A percentile compares a stretch with the other conserved stretches of the same genome.
These are phyloP conservation scores for Papiliotrema terrestris DNA, from an alignment of 1,284 basidiomycete species.

Conservation along the genomic window DNA sequence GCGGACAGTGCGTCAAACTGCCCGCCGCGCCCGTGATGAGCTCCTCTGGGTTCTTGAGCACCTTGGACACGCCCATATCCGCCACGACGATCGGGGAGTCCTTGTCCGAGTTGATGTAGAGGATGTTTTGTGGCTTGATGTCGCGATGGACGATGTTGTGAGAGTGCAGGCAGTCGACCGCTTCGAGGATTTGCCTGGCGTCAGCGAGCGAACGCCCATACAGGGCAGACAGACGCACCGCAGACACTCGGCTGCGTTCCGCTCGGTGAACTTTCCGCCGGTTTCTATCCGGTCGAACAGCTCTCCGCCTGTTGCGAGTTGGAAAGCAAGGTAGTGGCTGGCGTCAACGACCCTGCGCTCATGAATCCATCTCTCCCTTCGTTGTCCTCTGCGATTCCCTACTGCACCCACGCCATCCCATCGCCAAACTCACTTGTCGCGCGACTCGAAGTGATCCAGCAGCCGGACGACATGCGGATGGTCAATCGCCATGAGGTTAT, in stretches of 20 bases:
- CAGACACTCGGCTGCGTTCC: constrained; percentile 72
- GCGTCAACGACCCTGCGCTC: neutral
- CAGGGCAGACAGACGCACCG: constrained; percentile 51
- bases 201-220: neutral
- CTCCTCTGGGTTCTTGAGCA: constrained; percentile 72
- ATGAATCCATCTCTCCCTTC: neutral
- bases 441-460: constrained; percentile 68
- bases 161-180: constrained; percentile 76
- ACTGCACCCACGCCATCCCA: neutral
- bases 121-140: constrained; percentile 92
- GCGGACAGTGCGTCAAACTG: constrained; percentile 89
- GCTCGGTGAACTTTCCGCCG: constrained; percentile 84
- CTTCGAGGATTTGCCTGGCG: constrained; percentile 59
- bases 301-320: constrained; percentile 85
- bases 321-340: constrained; percentile 80
- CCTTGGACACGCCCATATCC: constrained; percentile 96
- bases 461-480: constrained; percentile 79
- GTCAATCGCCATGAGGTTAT: constrained; percentile 77
- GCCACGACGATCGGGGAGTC: constrained; percentile 83
- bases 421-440: constrained; percentile 57
- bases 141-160: constrained; percentile 90
- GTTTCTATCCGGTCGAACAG: constrained; percentile 79
- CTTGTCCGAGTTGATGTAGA: constrained; percentile 71
- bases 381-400: too few relatives aligned
- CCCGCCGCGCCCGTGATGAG: constrained; percentile 79